A percentile compares a stretch with the other conserved stretches of the same genome.
phyloP scores from a whole-genome alignment of 345 rosid genomes.

The Hibiscus syriacus region DNA sequence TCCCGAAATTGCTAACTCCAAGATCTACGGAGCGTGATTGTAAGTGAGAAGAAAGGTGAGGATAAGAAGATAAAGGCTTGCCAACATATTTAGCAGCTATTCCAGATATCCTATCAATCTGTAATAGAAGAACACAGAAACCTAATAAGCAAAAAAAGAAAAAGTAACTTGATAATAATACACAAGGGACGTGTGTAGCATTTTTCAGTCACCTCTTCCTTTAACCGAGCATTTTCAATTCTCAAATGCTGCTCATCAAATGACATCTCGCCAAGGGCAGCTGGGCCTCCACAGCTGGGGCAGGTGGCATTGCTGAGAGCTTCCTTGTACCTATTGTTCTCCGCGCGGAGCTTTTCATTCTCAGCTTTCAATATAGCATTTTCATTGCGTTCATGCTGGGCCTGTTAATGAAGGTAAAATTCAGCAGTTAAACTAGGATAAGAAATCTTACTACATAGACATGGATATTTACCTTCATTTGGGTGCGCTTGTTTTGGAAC shows the following conservation, averaged over 20 bases:
- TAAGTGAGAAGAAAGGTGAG: constrained; percentile 45
- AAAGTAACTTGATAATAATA: neutral
- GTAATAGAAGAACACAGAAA: neutral
- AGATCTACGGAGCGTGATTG: constrained; percentile 48
- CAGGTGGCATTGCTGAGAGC: constrained; percentile 72
- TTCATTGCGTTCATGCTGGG: constrained; percentile 85
- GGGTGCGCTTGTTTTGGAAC: constrained; percentile 99
- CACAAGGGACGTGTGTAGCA: neutral
- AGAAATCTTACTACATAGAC: too few species aligned
- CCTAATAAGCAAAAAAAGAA: neutral
- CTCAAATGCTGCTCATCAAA: constrained; percentile 92
- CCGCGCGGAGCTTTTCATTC: constrained; percentile 79
- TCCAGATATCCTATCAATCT: constrained; percentile 83
- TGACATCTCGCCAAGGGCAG: constrained; percentile 88
- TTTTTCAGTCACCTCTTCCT: constrained; percentile 59
- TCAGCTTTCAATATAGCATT: constrained; percentile 72
- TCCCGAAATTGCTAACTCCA: constrained; percentile 43
- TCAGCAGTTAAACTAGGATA: too few species aligned
- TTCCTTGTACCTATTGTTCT: constrained; percentile 74
- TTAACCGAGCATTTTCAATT: constrained; percentile 78
- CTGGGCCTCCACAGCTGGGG: constrained; percentile 87
- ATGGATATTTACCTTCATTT: constrained; percentile 62
- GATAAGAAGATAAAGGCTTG: constrained; percentile 53
- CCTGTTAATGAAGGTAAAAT: constrained; percentile 28
- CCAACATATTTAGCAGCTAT: constrained; percentile 86